phyloP scores from a whole-genome alignment of 345 rosid species.

The Mallotus nudiflorus region DNA sequence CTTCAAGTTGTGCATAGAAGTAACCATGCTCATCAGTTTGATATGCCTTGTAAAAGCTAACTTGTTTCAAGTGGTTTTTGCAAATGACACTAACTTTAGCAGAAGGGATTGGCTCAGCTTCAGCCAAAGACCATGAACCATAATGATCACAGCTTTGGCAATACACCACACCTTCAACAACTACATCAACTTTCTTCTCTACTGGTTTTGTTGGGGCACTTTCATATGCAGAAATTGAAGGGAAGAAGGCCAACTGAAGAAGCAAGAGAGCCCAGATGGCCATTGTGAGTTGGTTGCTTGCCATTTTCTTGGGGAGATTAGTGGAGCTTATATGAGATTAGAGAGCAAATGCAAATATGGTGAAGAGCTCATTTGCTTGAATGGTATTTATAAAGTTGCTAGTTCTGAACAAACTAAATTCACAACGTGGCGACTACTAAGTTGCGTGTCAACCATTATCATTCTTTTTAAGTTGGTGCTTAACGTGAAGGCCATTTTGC shows the following conservation, averaged over 20 bases:
- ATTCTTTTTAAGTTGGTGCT: background rate
- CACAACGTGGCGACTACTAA: conserved; percentile 39
- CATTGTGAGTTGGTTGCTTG: conserved; percentile 26
- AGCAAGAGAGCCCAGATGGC: conserved; percentile 32
- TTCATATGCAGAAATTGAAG: conserved; percentile 27
- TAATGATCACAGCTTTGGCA: conserved; percentile 67
- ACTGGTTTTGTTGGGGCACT: conserved; percentile 20
- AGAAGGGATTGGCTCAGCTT: conserved; percentile 64
- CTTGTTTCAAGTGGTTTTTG: conserved; percentile 52
- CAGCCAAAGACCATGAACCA: conserved; percentile 71
- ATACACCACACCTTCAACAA: conserved; percentile 81
- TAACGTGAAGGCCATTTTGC: conserved; percentile 30
- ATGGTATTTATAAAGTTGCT: conserved; percentile 15
- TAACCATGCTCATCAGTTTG: conserved; percentile 57
- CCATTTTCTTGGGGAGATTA: conserved; percentile 32
- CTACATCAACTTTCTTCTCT: conserved; percentile 46
- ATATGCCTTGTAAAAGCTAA: conserved; percentile 64
- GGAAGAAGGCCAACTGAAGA: conserved; percentile 30
- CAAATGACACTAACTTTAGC: conserved; percentile 75
- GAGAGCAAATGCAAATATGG: background rate
- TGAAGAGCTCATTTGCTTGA: background rate
- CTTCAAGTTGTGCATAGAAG: conserved; percentile 74
- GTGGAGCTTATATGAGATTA: background rate
- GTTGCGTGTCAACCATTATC: conserved; percentile 12
- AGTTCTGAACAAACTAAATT: too few relatives aligned